Evolutionary conservation across 2,329 filamentous ascomycete genomes (phyloP).

Genomic region (Cercospora zeae-maydis): DNA sequence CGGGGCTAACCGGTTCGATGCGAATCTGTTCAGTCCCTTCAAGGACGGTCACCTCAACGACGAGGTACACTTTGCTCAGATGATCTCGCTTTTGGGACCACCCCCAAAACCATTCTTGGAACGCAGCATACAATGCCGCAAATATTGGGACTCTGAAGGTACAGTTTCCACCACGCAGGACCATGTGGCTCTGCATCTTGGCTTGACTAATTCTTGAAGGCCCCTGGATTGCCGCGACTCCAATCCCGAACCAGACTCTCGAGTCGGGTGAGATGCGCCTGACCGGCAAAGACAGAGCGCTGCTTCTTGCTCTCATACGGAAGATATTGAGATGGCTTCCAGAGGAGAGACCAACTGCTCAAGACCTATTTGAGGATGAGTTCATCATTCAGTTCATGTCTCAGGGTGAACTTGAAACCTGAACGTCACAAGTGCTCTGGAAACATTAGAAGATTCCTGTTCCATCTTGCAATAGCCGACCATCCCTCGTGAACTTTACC

Average conservation of each 20-base stretch:
- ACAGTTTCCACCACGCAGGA: not conserved
- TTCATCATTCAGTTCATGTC: not conserved
- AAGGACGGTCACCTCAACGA: slow-evolving; percentile 15
- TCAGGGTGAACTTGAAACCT: not conserved
- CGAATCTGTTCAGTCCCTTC: slow-evolving; percentile 26
- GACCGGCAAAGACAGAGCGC: slow-evolving; percentile 32
- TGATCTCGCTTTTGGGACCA: slow-evolving; percentile 41
- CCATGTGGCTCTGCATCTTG: too few relatives aligned
- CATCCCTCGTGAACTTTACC: not conserved
- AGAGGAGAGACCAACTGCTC: slow-evolving; percentile 26
- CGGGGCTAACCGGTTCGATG: not conserved
- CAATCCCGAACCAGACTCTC: slow-evolving; percentile 33
- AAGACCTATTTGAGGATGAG: slow-evolving; percentile 25
- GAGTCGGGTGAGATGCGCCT: slow-evolving; percentile 31
- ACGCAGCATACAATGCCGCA: slow-evolving; percentile 28
- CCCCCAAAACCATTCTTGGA: slow-evolving; percentile 38
- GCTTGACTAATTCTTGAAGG: slow-evolving; percentile 20
- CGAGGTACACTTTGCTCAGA: slow-evolving; percentile 26
- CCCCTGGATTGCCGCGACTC: slow-evolving; percentile 32
- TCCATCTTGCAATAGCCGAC: not conserved
- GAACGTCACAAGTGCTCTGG: not conserved
- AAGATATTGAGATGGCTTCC: slow-evolving; percentile 41
- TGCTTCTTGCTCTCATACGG: slow-evolving; percentile 35
- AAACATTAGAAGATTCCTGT: not conserved
- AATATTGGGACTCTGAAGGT: slow-evolving; percentile 33